A percentile compares a stretch with the other conserved stretches of the same genome.
phyloP scores from a whole-genome alignment of 805 yeast genomes.

The Helenozyma baotianmanensis region DNA sequence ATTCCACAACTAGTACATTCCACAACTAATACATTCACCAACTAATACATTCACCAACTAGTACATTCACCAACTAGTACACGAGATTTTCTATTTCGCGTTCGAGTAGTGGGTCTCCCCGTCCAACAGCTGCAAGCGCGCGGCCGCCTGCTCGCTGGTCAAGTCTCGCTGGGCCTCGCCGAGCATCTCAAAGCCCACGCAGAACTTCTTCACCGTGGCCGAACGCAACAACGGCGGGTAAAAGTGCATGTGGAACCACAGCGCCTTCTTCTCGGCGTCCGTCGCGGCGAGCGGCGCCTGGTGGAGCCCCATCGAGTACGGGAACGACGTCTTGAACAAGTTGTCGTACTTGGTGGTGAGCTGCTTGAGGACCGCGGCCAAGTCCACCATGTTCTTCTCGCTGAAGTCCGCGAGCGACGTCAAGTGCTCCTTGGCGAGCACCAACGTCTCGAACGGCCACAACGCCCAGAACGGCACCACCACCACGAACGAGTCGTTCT shows the following conservation, averaged over 20 bases:
- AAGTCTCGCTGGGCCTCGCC: slow-evolving; percentile 70
- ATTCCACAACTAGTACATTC: slow-evolving; percentile 20
- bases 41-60: slow-evolving; percentile 21
- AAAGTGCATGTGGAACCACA: slow-evolving; percentile 68
- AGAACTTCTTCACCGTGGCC: slow-evolving; percentile 70
- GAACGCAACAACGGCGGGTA: slow-evolving; percentile 73
- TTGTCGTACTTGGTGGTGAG: slow-evolving; percentile 68
- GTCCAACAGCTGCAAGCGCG: slow-evolving; percentile 40
- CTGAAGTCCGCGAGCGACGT: slow-evolving; percentile 46
- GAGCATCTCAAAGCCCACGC: slow-evolving; percentile 67
- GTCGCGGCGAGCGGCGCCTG: slow-evolving; percentile 59
- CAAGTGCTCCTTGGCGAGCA: slow-evolving; percentile 53
- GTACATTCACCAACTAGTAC: too few species aligned
- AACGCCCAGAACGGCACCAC: slow-evolving; percentile 80
- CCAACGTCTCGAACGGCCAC: slow-evolving; percentile 75
- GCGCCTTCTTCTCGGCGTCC: slow-evolving; percentile 36
- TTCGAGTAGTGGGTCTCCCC: slow-evolving; percentile 37
- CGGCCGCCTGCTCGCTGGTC: slow-evolving; percentile 66
- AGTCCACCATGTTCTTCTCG: slow-evolving; percentile 44
- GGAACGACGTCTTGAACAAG: slow-evolving; percentile 63
- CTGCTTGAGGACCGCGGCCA: slow-evolving; percentile 49
- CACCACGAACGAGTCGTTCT: slow-evolving; percentile 59
- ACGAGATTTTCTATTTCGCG: too few species aligned
- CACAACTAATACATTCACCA: slow-evolving; percentile 25
- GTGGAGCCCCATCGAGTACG: slow-evolving; percentile 79